Conservation (phyloP, 176 grass and related monocot species). For the Aegilops umbellulata region DNA sequence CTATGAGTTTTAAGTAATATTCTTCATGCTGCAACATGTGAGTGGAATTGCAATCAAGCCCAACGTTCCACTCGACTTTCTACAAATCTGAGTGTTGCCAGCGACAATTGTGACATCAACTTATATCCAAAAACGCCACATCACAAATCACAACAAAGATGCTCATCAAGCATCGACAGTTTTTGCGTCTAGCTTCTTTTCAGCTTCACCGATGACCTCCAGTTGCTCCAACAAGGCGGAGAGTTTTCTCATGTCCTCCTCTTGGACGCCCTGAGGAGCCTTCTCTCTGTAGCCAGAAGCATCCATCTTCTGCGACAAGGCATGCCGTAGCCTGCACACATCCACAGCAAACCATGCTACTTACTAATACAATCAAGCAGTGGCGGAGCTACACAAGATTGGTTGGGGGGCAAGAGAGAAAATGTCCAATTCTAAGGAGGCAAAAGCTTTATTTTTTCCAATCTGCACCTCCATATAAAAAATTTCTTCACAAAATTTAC, state of each 20-base stretch:
- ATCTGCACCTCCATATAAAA: no score
- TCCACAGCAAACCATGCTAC: conserved; percentile 15
- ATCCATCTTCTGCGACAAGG: conserved; percentile 50
- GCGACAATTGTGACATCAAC: not conserved
- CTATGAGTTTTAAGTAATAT: no score
- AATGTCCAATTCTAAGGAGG: no score
- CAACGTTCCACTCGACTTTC: not conserved
- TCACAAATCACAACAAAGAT: not conserved
- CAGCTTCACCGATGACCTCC: conserved; percentile 68
- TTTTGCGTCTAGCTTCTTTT: conserved; percentile 55
- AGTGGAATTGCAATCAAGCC: no score
- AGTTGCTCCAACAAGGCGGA: conserved; percentile 61
- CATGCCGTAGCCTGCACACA: conserved; percentile 45
- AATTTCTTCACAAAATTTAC: no score
- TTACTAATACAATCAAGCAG: not conserved
- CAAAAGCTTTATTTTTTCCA: no score
- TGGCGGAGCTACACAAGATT: no score
- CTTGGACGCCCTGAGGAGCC: conserved; percentile 60
- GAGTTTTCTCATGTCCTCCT: conserved; percentile 74
- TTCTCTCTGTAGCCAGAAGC: conserved; percentile 68
- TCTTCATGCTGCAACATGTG: no score
- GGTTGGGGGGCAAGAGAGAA: no score
- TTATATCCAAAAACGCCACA: not conserved
- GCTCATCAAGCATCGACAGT: not conserved
- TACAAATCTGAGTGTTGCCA: not conserved